Evolutionary conservation across 1,284 basidiomycete genomes (phyloP).

Genomic region (Sphaerobolus stellatus): DNA sequence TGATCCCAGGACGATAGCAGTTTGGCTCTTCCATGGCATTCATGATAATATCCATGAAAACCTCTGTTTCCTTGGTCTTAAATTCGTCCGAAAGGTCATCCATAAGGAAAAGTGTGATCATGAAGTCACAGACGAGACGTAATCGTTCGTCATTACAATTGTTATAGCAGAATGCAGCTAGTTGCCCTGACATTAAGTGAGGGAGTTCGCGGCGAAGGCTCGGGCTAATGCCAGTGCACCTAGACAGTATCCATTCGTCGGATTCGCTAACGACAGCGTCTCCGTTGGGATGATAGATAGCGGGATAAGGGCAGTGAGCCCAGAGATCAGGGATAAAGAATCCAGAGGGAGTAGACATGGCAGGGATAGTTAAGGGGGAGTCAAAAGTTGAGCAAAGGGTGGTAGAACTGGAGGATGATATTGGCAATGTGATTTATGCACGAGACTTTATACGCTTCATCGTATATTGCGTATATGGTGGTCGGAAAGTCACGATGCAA

Average conservation of each 20-base stretch:
- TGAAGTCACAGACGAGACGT: conserved; percentile 57
- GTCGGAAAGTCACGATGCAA: too few species aligned
- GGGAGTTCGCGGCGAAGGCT: conserved; percentile 51
- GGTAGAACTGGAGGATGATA: too few species aligned
- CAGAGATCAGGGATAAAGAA: conserved; percentile 68
- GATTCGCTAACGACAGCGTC: conserved; percentile 56
- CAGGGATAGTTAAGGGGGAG: neutral
- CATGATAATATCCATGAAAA: conserved; percentile 49
- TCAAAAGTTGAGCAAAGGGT: too few species aligned
- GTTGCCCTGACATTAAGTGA: conserved; percentile 61
- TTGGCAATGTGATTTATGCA: too few species aligned
- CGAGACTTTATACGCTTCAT: too few species aligned
- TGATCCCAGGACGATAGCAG: conserved; percentile 33
- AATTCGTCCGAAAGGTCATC: conserved; percentile 61
- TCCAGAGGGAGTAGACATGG: neutral
- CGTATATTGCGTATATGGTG: too few species aligned
- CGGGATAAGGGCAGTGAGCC: conserved; percentile 56
- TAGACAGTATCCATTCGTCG: conserved; percentile 50
- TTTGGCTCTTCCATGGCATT: conserved; percentile 50
- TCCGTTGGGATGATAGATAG: conserved; percentile 51
- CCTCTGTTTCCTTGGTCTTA: conserved; percentile 48
- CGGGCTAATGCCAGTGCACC: conserved; percentile 47
- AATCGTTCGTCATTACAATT: conserved; percentile 53
- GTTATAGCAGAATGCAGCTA: conserved; percentile 66
- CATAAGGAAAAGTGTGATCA: conserved; percentile 57